phyloP scores from a whole-genome alignment of 768 basidiomycete genomes.

The Saitozyma sp. region DNA sequence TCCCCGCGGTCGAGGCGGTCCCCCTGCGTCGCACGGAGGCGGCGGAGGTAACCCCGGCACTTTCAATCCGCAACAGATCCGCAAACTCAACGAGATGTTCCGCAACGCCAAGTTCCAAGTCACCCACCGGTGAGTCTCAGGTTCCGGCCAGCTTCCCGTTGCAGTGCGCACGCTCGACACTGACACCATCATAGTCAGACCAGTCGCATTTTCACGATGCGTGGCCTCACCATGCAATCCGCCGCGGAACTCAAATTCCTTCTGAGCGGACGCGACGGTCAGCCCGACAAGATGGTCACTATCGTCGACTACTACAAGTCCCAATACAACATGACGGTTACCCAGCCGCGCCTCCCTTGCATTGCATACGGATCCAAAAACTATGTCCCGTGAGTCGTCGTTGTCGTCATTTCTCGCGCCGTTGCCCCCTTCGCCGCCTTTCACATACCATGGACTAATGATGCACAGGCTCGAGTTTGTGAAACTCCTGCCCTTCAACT shows the following conservation, averaged over 20 bases:
- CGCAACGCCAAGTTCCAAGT: constrained; percentile 47
- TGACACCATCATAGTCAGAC: constrained; percentile 6
- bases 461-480: constrained; percentile 37
- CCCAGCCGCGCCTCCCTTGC: constrained; percentile 38
- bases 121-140: constrained; percentile 36
- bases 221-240: constrained; percentile 33
- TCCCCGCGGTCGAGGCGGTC: constrained; percentile 29
- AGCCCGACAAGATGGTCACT: constrained; percentile 30
- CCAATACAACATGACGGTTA: constrained; percentile 42
- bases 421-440: no score
- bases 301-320: constrained; percentile 45
- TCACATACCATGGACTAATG: no score
- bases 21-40: constrained; percentile 14
- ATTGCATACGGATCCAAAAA: constrained; percentile 38
- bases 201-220: constrained; percentile 15
- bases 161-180: background rate
- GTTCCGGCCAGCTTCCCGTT: background rate
- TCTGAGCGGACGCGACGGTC: constrained; percentile 40
- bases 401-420: no score
- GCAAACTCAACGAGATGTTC: constrained; percentile 43
- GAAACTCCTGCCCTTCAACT: constrained; percentile 43
- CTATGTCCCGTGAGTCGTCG: constrained; percentile 44
- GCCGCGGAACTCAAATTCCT: constrained; percentile 43
- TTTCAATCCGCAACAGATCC: constrained; percentile 26
- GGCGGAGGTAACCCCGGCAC: constrained; percentile 26